Evolutionary conservation across 257 asterid species (phyloP).

Genomic region (Anisodus acutangulus): DNA sequence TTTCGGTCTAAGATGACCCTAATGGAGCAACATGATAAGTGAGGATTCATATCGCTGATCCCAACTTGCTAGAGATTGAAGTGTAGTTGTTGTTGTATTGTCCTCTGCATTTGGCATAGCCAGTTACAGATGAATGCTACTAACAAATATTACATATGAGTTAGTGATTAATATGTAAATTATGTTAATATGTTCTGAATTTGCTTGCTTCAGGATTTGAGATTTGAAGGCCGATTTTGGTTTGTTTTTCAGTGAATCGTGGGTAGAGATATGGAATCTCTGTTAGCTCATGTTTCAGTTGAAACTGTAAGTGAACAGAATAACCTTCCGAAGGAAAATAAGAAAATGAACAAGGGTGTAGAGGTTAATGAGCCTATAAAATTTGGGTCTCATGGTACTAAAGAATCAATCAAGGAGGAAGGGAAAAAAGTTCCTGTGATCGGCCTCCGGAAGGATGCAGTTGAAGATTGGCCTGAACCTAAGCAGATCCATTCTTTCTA

Average conservation of each 20-base stretch:
- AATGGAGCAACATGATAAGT: not conserved
- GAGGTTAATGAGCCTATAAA: conserved; percentile 39
- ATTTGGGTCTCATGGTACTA: conserved; percentile 50
- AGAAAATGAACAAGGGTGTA: conserved; percentile 28
- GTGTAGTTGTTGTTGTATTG: not conserved
- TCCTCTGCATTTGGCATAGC: not conserved
- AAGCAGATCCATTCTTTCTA: conserved; percentile 63
- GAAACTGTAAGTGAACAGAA: conserved; percentile 42
- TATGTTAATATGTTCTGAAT: not conserved
- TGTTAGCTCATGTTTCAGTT: conserved; percentile 37
- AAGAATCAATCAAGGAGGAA: conserved; percentile 51
- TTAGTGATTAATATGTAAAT: not conserved
- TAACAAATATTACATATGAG: not conserved
- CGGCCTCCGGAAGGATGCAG: conserved; percentile 74
- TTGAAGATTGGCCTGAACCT: conserved; percentile 92
- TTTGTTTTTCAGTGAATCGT: conserved; percentile 39
- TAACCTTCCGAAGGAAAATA: conserved; percentile 37
- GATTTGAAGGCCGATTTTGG: conserved; percentile 31
- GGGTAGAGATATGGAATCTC: conserved; percentile 59
- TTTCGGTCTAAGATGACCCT: not conserved
- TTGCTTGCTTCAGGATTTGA: conserved; percentile 41
- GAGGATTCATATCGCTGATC: not conserved
- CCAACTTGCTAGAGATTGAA: not conserved
- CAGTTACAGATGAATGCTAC: not conserved
- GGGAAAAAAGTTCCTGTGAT: conserved; percentile 44